phyloP scores from a whole-genome alignment of 345 rosid genomes.

The Eucalyptus sideroxylon region DNA sequence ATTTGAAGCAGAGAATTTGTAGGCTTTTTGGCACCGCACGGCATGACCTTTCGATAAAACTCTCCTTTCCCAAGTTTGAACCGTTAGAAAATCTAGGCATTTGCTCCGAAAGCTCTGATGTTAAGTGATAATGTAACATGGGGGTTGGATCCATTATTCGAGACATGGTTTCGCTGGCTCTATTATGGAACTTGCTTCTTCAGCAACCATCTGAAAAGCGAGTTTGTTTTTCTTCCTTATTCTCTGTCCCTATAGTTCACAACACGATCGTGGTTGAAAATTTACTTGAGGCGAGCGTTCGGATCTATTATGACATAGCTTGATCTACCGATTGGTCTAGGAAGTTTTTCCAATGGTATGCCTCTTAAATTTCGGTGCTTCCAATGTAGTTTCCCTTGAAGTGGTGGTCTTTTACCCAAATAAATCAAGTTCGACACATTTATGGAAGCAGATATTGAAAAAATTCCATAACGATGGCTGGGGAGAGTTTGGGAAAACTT shows the following conservation, averaged over 20 bases:
- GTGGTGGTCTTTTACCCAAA: neutral
- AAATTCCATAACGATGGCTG: fast-evolving
- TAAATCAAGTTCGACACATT: neutral
- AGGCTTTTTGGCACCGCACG: neutral
- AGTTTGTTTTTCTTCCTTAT: neutral
- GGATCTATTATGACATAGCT: neutral
- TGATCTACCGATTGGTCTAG: neutral
- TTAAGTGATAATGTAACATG: neutral
- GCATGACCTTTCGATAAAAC: neutral
- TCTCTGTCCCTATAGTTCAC: neutral
- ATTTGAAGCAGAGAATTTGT: neutral
- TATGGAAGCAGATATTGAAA: neutral
- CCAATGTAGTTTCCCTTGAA: neutral
- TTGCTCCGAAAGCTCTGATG: neutral
- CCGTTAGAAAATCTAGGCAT: neutral
- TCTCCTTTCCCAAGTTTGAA: neutral
- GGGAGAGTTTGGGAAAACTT: neutral
- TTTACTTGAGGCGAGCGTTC: neutral
- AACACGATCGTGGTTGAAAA: neutral
- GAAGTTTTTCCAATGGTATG: neutral
- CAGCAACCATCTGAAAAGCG: neutral
- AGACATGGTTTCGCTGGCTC: neutral
- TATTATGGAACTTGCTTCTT: neutral
- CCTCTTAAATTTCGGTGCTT: neutral
- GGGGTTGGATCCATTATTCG: neutral